Evolutionary conservation across 805 yeast genomes (phyloP).

Genomic region (Metschnikowia dekortorum): DNA sequence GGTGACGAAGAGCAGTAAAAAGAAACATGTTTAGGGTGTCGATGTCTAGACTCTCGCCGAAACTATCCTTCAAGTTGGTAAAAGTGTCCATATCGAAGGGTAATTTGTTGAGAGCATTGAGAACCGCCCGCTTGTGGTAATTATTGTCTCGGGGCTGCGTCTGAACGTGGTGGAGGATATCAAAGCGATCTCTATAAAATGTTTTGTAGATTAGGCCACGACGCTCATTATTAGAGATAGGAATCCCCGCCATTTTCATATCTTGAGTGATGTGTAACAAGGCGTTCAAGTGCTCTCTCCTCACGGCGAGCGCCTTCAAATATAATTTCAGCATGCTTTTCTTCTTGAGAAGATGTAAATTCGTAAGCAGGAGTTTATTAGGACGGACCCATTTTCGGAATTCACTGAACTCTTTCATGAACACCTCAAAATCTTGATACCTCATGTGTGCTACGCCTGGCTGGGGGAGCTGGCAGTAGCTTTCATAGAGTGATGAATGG

Average conservation of each 20-base stretch:
- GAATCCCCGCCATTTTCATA: constrained; percentile 21
- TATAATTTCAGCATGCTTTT: constrained; percentile 8
- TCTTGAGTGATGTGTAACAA: constrained; percentile 26
- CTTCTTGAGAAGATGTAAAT: constrained; percentile 2
- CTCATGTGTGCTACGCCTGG: constrained; percentile 25
- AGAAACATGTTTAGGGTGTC: constrained; percentile 25
- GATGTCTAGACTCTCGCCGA: constrained; percentile 9
- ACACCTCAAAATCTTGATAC: constrained; percentile 24
- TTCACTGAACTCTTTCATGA: constrained; percentile 22
- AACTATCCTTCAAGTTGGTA: constrained; percentile 15
- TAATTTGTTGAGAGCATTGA: constrained; percentile 1
- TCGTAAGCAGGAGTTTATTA: constrained; percentile 15
- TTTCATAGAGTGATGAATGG: constrained; percentile 22
- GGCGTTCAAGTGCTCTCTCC: constrained; percentile 19
- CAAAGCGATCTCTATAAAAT: constrained; percentile 29
- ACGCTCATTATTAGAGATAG: constrained; percentile 29
- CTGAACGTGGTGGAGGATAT: constrained; percentile 17
- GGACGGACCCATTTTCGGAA: constrained; percentile 27
- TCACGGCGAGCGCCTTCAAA: constrained; percentile 16
- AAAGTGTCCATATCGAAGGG: constrained; percentile 21
- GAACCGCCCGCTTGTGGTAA: neutral
- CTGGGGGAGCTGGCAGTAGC: constrained; percentile 24
- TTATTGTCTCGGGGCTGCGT: neutral
- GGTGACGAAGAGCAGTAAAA: constrained; percentile 27
- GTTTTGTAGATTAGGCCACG: constrained; percentile 24